Base-by-base conservation (phyloP, 108 stramenopile species). In the Cyclotella cryptica region DNA sequence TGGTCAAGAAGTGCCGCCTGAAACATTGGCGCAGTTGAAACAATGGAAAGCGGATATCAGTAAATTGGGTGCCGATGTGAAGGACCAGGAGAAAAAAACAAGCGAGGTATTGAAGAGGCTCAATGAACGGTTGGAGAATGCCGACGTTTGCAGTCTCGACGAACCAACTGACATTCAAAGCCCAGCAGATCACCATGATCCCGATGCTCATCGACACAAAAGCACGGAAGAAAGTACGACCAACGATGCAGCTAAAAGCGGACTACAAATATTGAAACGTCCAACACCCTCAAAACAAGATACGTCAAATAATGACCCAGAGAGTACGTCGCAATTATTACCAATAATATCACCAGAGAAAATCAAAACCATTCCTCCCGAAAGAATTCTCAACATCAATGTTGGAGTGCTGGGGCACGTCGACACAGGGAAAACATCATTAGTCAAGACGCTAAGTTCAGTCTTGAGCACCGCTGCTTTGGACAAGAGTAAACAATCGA, bases 391-490 rank as follows among this genome's bases (percentile, higher is more conserved):
- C 39, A 99, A 99, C 74, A 77, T 99, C 57, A 99, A 99, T 70
- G 94, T 99, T 11, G 99, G 98, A 41, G 89, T 99, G 22, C 72
- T 99, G 52, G 99, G 99, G 14, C 99, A 99, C 84, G 99, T 99
- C 13, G 99, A 99, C 75, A 88, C 89, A 30, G 99, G 99, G 26
- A 98, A 98, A 78, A 99, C 99, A 29, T 97, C 96, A 4, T 74
- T 99, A 27, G 98, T 98, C 39, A 95, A 96, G 59, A 97, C 98
- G 14, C 81, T 99, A 45, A 92, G 90, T 35, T 98, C 98, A 2
- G 63, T 91, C 10, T 84, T 99, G 17, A 96, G 94, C 8, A 99
- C 99, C 14, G 99, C 99, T n/a, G 85, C 98, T 28, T 86, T 99
- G 47, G 99, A 99, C 84, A 98, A 98, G 85, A 87, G 93, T 26